Evolutionary conservation across 2,329 filamentous ascomycete species (phyloP), one percentile per base, ranked within the genome.

Genomic region (Dactylellina haptotyla): DNA sequence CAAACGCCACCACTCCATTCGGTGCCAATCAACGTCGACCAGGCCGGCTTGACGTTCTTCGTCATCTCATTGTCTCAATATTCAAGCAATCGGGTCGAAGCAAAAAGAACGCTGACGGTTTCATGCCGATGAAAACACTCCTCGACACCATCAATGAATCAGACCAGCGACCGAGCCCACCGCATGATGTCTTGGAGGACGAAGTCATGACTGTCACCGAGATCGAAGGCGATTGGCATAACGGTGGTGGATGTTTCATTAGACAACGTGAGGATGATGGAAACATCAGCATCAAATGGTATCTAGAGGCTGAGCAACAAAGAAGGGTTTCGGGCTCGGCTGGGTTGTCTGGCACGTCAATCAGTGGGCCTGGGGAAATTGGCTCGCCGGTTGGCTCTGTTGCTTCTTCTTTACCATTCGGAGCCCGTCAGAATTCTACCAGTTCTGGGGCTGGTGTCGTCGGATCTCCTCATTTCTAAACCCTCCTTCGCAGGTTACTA

Each of bases 171-270:
- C 61, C 83, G 83, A 32, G 82, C 85, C n/a, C 84, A 84, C 61
- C 86, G 89, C 67, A 81, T 84, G 25, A 79, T 83, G 77, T 87
- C 83, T 80, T 84, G 76, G 80, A 87, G 83, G 78, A 85, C 25
- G 93, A 97, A 78, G 85, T 98, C 77, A 84, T 94, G 39, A 88
- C 91, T 66, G 89, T 96, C 69, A 95, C 91, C 80, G 94, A 98
- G 78, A 97, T 94, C 0, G 92, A 97, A 80, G 95, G 95, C 66
- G 96, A 90, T 78, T 80, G 83, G 1, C 87, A 89, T 70, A 98
- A 98, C 78, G 95, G 95, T 48, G 94, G 94, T 46, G 95, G 95
- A n/a, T 89, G 86, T 25, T 96, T 99, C 79, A 88, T 90, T 32
- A 85, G 90, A 75, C 86, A 85, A 73, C 84, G 85, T 39, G 85